Percentiles rank a stretch among this genome's conserved stretches.
Evolutionary conservation across 768 basidiomycete genomes (phyloP).

Genomic region (Podaxis mareebaensis): DNA sequence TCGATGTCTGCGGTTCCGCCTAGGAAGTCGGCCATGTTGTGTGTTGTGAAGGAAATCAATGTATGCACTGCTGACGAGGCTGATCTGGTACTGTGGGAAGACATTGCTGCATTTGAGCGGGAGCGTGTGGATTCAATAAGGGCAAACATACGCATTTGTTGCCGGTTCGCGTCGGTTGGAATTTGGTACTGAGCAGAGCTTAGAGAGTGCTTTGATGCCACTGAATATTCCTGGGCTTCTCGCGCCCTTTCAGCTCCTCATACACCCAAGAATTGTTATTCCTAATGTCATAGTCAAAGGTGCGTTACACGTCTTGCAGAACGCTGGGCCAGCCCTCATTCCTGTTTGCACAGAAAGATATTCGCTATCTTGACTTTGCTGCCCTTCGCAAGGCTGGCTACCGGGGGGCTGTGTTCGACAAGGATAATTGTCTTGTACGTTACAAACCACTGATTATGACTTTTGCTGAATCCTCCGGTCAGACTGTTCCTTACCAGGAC

Average conservation of each 20-base stretch:
- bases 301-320: slow-evolving; percentile 28
- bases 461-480: neutral
- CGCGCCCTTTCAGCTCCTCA: slow-evolving; percentile 67
- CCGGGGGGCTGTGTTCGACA: slow-evolving; percentile 92
- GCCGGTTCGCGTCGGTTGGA: neutral
- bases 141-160: neutral
- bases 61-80: slow-evolving; percentile 10
- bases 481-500: slow-evolving; percentile 86
- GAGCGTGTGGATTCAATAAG: neutral
- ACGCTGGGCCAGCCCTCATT: slow-evolving; percentile 1
- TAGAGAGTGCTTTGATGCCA: slow-evolving; percentile 49
- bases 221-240: slow-evolving; percentile 73
- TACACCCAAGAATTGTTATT: slow-evolving; percentile 66
- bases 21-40: slow-evolving; percentile 46
- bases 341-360: slow-evolving; percentile 60
- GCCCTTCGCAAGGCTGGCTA: slow-evolving; percentile 76
- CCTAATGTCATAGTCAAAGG: slow-evolving; percentile 71
- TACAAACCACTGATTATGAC: neutral
- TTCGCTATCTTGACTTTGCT: slow-evolving; percentile 79
- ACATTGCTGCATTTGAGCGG: neutral
- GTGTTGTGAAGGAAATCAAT: neutral
- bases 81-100: slow-evolving; percentile 12
- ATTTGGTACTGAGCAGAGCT: too few relatives aligned
- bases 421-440: slow-evolving; percentile 93
- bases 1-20: slow-evolving; percentile 62